Conservation (phyloP, 345 rosid species). For the Geranium rotundifolium region DNA sequence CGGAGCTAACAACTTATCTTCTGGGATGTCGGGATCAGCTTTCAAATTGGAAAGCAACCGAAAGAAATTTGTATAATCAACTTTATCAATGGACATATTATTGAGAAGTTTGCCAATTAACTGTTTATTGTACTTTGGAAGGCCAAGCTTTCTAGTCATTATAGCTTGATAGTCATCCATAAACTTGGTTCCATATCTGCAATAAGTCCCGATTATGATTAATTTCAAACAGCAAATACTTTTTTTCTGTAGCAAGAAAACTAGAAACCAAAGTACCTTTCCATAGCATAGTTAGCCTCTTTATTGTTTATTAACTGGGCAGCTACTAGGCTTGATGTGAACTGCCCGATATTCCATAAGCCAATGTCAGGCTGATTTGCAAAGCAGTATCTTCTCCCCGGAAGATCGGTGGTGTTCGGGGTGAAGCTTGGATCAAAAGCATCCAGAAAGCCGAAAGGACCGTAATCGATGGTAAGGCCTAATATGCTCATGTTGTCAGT, state of each 20-base stretch:
- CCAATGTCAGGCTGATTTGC: constrained; percentile 97
- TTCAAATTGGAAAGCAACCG: constrained; percentile 69
- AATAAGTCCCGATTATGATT: constrained; percentile 9
- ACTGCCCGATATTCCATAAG: constrained; percentile 88
- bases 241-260: not conserved
- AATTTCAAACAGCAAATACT: not conserved
- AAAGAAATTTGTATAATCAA: constrained; percentile 92
- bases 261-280: constrained; percentile 40
- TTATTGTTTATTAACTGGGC: constrained; percentile 71
- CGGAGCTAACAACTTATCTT: constrained; percentile 56
- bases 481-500: constrained; percentile 97
- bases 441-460: constrained; percentile 96
- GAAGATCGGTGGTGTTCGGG: constrained; percentile 97
- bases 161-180: constrained; percentile 95
- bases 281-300: constrained; percentile 86
- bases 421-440: constrained; percentile 96
- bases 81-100: constrained; percentile 96
- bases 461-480: constrained; percentile 93
- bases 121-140: constrained; percentile 82
- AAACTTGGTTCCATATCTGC: constrained; percentile 83
- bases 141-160: constrained; percentile 86
- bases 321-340: constrained; percentile 50
- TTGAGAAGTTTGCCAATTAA: constrained; percentile 67
- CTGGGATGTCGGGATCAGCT: constrained; percentile 50
- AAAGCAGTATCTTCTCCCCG: constrained; percentile 89